phyloP scores from a whole-genome alignment of 108 stramenopile genomes.

The Nannochloropsis gaditana region DNA sequence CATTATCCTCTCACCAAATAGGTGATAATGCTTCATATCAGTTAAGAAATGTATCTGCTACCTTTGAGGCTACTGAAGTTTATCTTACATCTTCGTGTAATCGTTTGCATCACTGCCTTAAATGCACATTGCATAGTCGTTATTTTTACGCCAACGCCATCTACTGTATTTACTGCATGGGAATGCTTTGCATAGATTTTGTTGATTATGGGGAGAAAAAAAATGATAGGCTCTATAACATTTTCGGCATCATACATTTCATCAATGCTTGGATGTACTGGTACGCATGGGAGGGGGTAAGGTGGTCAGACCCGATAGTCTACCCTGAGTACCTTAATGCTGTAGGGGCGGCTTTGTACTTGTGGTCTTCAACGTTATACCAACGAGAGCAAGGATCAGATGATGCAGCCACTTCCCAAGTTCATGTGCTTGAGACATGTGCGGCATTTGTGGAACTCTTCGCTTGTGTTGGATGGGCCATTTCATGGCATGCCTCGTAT shows the following conservation, averaged over 20 bases:
- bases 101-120: neutral
- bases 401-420: neutral
- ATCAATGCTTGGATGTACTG: constrained; percentile 12
- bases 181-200: constrained; percentile 1
- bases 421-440: neutral
- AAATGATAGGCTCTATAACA: neutral
- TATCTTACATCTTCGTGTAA: neutral
- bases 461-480: neutral
- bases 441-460: constrained; percentile 8
- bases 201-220: neutral
- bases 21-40: too few relatives aligned
- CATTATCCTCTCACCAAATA: too few relatives aligned
- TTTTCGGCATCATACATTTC: constrained; percentile 11
- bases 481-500: neutral
- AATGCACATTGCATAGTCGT: neutral
- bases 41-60: too few relatives aligned
- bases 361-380: neutral
- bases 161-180: neutral
- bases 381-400: neutral
- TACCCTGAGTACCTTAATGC: neutral
- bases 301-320: neutral
- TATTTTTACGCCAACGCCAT: constrained; percentile 1
- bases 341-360: neutral
- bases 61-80: neutral
- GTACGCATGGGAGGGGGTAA: neutral